A percentile compares a stretch with the other conserved stretches of the same genome.
phyloP scores from a whole-genome alignment of 768 basidiomycete species.

The Hypholoma sublateritium region DNA sequence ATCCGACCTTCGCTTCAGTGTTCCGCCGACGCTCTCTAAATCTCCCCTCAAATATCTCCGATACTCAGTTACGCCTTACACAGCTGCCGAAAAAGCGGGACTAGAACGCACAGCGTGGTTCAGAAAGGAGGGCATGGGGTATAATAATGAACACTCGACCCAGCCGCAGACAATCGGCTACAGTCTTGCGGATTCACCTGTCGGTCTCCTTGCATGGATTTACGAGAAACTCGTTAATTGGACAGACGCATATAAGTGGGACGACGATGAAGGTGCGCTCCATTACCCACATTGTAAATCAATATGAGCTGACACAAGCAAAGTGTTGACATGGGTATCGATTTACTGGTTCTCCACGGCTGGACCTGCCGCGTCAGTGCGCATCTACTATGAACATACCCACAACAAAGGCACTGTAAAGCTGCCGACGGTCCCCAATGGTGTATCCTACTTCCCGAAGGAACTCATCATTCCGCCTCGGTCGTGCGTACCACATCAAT shows the following conservation, averaged over 20 bases:
- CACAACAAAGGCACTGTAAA: not conserved
- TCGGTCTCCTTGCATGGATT: constrained; percentile 53
- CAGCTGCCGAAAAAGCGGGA: constrained; percentile 34
- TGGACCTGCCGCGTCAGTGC: constrained; percentile 54
- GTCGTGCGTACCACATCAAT: constrained; percentile 13
- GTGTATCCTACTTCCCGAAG: constrained; percentile 47
- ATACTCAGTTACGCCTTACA: constrained; percentile 26
- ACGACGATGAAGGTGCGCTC: constrained; percentile 50
- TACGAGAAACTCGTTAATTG: constrained; percentile 50
- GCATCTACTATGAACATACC: constrained; percentile 55
- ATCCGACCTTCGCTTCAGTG: not conserved
- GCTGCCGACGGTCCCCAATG: constrained; percentile 37
- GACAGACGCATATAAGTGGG: constrained; percentile 56
- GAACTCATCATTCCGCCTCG: constrained; percentile 31
- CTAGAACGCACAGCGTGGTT: constrained; percentile 30
- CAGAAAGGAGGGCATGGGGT: constrained; percentile 32
- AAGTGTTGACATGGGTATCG: constrained; percentile 62
- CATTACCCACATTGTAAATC: not conserved
- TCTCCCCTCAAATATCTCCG: constrained; percentile 23
- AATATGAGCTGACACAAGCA: not conserved
- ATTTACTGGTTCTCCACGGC: constrained; percentile 60
- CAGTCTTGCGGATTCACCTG: constrained; percentile 58
- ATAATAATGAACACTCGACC: constrained; percentile 39
- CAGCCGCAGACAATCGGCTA: constrained; percentile 57
- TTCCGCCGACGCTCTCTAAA: constrained; percentile 19